Percentiles rank a stretch among this genome's conserved stretches.
phyloP scores from a whole-genome alignment of 129 eudicot species.

The Daucus carota region DNA sequence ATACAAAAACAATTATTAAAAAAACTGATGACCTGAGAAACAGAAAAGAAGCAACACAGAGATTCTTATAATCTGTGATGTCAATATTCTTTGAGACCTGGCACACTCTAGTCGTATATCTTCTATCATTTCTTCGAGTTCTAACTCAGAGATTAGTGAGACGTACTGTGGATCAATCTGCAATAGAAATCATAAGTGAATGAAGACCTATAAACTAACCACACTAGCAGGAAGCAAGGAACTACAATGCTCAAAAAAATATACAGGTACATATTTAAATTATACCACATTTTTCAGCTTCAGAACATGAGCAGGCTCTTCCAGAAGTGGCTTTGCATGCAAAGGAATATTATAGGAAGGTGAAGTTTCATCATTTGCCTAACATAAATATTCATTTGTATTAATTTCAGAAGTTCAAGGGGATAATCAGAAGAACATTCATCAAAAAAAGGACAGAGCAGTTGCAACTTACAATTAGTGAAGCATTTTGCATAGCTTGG shows the following conservation, averaged over 20 bases:
- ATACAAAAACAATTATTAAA: neutral
- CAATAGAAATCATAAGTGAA: conserved; percentile 1
- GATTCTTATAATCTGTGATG: neutral
- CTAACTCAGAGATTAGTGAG: conserved; percentile 49
- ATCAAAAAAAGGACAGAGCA: neutral
- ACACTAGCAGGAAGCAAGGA: neutral
- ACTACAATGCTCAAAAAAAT: neutral
- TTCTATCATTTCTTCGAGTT: conserved; percentile 71
- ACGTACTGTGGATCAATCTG: conserved; percentile 59
- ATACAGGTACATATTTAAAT: conserved; percentile 3
- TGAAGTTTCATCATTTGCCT: conserved; percentile 45
- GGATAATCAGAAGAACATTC: neutral
- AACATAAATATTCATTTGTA: conserved; percentile 11
- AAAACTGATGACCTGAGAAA: neutral
- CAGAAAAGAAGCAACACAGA: neutral
- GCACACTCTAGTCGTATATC: conserved; percentile 84
- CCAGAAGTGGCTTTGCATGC: conserved; percentile 75
- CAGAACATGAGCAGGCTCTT: conserved; percentile 64
- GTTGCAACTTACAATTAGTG: conserved; percentile 33
- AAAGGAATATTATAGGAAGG: conserved; percentile 78
- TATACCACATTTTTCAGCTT: conserved; percentile 81
- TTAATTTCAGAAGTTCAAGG: conserved; percentile 9
- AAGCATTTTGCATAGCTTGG: conserved; percentile 59
- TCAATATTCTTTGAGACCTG: conserved; percentile 36
- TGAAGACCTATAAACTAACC: neutral